Base-by-base conservation (phyloP, 768 basidiomycete genomes). In the Piloderma croceum region DNA sequence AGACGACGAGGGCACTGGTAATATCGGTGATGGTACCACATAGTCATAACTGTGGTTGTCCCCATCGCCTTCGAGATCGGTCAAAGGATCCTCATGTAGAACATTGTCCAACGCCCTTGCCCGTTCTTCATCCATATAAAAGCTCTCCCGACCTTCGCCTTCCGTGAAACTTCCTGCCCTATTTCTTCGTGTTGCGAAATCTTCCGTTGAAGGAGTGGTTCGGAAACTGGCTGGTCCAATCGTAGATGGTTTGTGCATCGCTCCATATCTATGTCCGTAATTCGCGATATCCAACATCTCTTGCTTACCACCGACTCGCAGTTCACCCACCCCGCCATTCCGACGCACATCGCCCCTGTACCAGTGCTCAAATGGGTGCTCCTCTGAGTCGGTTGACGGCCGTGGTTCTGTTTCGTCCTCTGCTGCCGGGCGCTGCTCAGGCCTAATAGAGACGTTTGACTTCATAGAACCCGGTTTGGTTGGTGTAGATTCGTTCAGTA, bases 281-380 rank as follows among this genome's bases (percentile, higher is more conserved):
- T 81, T 89, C 37, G 87, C 87, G 44, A 90, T 90, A 52, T 90
- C 85, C 39, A 91, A 58, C 88, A 91, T 90, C 60, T 91, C 88
- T 58, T 81, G 70, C 42, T 81, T 71, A 50, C 73, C 71, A 3
- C 77, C 88, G 2, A 90, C 79, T 17, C 81, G 73, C 40, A 88
- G 64, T 59, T 90, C 88, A 36, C 88, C 88, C 9, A 90, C 86
- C n/a, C 88, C 88, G 19, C 88, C 88, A 53, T 91, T 91, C 35
- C 88, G 73, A 10, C 87, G 81, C 4, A 87, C 76, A 49, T 91
- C 88, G 2, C 88, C 88, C 36, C 88, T 80, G 55, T 91, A 91
- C 88, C 88, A 90, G 52, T 91, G 88, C 51, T 90, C 86, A 44
- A 82, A 90, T 0, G 87, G 87, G 11, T 76, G 74, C 54, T 90